Percentiles rank a stretch among this genome's conserved stretches.
Conservation (phyloP, 208 protist species). For the Trypanosoma boissoni region DNA sequence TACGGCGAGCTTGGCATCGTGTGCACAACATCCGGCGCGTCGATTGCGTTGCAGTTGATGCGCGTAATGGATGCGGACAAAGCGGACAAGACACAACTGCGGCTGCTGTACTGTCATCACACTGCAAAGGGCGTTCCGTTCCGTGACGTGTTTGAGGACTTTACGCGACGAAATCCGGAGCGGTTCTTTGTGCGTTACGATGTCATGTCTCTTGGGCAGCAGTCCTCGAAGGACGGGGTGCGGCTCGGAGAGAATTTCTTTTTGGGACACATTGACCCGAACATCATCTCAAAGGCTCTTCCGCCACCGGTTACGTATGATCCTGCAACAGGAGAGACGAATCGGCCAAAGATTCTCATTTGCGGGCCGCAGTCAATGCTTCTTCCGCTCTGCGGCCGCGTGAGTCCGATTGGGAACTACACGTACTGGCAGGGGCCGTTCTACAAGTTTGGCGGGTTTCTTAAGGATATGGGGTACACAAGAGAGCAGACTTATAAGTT, state of each 20-base stretch:
- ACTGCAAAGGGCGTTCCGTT: constrained; percentile 58
- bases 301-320: constrained; percentile 20
- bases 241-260: constrained; percentile 52
- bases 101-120: constrained; percentile 74
- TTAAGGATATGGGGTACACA: constrained; percentile 85
- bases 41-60: constrained; percentile 84
- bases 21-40: constrained; percentile 74
- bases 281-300: constrained; percentile 29
- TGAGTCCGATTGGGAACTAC: constrained; percentile 54
- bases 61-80: constrained; percentile 56
- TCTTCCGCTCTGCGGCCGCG: constrained; percentile 61
- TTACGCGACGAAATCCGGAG: constrained; percentile 27
- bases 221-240: constrained; percentile 10
- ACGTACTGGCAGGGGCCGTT: constrained; percentile 78
- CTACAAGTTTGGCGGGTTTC: constrained; percentile 72
- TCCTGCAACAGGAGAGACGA: constrained; percentile 19
- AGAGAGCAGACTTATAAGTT: constrained; percentile 87
- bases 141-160: constrained; percentile 43
- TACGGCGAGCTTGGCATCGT: constrained; percentile 62
- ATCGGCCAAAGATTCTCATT: constrained; percentile 58
- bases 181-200: constrained; percentile 63
- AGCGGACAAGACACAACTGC: constrained; percentile 43
- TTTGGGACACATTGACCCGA: constrained; percentile 69
- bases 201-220: constrained; percentile 40
- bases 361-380: constrained; percentile 83